Base-by-base conservation (phyloP, 2,329 filamentous ascomycete genomes). In the Exophiala mesophila region DNA sequence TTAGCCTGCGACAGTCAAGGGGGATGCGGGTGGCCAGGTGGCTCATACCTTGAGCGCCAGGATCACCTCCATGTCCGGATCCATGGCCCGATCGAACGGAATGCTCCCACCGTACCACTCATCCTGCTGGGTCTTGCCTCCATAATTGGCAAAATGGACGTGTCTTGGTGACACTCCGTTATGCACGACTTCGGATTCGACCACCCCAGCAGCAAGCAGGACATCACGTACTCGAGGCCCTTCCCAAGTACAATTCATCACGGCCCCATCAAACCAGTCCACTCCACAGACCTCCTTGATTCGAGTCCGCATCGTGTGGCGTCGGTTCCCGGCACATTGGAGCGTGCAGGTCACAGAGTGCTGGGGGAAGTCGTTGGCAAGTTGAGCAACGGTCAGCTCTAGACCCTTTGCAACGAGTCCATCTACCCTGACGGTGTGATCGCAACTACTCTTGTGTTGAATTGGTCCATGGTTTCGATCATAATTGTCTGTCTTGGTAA, bases 171-270 rank as follows among this genome's bases (percentile, higher is more conserved):
- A 5, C 65, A 61, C 20, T 58, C 54, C 28, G 45, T 39, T 45
- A 41, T 26, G 41, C 47, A 46, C 18, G 36, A 47, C 46, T 48
- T 54, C 52, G 24, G 59, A 58, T 2, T 55, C 49, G 9, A 56
- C 54, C 9, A 77, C 44, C 1, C 67, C 68, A 1, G 73, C 73
- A 21, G 60, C 60, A 1, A 61, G 50, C 24, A 82, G 59, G 2
- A 80, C 66, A 54, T 79, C 74, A 19, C 63, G 57, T 9, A 80
- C 62, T 3, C 71, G 60, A 2, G 76, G 76, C 0, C 74, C 74
- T 10, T 63, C 68, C 74, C 74, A 80, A 41, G 62, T 66, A 53
- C 75, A 77, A 53, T 79, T 80, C 74, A 79, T 78, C 15, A 79
- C 69, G 0, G 76, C 77, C 28, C 69, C 76, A 51, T 79, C 76